A percentile compares a stretch with the other conserved stretches of the same genome.
Conservation (phyloP, 352 stramenopile species). For the Phytophthora fragariaefolia region DNA sequence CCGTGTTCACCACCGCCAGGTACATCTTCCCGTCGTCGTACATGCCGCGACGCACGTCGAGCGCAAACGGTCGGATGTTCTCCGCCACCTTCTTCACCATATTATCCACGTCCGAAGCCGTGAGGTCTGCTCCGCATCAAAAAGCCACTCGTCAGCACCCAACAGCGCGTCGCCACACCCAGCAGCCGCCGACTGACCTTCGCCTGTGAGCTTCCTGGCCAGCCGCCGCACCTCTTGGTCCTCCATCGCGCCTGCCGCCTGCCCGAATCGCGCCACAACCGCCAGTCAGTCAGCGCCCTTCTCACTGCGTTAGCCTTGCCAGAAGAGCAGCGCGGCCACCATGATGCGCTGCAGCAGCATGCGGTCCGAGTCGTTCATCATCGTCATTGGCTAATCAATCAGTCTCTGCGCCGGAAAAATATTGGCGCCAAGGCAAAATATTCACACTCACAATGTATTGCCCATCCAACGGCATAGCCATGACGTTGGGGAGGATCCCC, state of each 20-base stretch:
- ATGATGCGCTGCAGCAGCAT: constrained; percentile 84
- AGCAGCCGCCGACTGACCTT: constrained; percentile 45
- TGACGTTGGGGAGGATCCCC: neutral
- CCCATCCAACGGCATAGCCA: constrained; percentile 1
- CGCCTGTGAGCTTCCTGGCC: constrained; percentile 64
- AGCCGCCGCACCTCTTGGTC: constrained; percentile 63
- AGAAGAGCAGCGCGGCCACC: constrained; percentile 33
- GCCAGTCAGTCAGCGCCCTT: neutral
- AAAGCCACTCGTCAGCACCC: neutral
- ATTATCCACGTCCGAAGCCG: constrained; percentile 57
- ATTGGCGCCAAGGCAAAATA: constrained; percentile 40
- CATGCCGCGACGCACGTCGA: constrained; percentile 78
- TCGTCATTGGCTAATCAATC: constrained; percentile 38
- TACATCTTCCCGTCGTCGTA: constrained; percentile 89
- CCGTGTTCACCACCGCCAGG: constrained; percentile 80
- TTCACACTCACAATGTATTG: neutral
- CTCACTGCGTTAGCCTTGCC: neutral
- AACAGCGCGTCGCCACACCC: neutral
- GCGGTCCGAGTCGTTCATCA: constrained; percentile 65
- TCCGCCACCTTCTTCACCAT: constrained; percentile 69
- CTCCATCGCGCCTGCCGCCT: constrained; percentile 75
- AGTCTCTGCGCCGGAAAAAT: neutral
- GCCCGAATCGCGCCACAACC: neutral
- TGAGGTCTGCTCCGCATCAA: constrained; percentile 44
- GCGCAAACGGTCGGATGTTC: constrained; percentile 66